Percentiles rank a stretch among this genome's conserved stretches.
These are phyloP conservation scores for Dianthus caryophyllus DNA, from an alignment of 148 eudicot genomes.

Conservation along the genomic window DNA sequence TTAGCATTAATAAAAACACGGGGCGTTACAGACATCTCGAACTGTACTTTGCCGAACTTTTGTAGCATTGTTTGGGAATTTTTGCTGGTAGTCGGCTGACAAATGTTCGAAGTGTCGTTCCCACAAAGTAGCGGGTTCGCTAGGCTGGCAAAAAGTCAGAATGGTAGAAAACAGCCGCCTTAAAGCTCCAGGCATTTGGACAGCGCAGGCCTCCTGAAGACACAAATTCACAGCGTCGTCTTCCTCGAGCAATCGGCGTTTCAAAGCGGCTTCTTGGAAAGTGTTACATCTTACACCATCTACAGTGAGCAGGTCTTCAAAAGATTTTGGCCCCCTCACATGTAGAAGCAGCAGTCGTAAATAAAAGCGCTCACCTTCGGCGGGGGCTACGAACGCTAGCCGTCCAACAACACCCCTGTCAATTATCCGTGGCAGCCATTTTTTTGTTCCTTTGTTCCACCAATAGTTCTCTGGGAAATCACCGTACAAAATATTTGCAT, in stretches of 20 bases:
- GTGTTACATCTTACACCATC: too few species aligned
- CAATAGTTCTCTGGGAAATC: background rate
- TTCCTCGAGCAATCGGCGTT: too few species aligned
- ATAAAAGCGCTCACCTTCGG: conserved; percentile 2
- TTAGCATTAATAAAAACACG: too few species aligned
- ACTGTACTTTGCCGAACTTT: background rate
- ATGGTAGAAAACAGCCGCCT: too few species aligned
- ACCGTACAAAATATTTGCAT: background rate
- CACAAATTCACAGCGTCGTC: too few species aligned
- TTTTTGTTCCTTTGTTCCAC: background rate
- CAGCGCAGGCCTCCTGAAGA: too few species aligned
- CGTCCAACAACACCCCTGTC: background rate
- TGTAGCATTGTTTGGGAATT: accelerated
- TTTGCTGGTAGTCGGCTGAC: background rate
- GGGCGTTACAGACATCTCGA: accelerated
- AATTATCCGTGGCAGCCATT: background rate
- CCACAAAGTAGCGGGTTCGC: background rate
- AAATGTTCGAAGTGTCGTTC: background rate
- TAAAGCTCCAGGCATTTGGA: too few species aligned
- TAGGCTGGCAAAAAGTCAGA: too few species aligned
- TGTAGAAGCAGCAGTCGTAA: background rate
- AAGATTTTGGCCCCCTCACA: background rate
- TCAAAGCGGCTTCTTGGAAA: too few species aligned
- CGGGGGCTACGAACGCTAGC: background rate
- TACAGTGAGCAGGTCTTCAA: background rate